A percentile compares a stretch with the other conserved stretches of the same genome.
These are phyloP conservation scores for Kuraishia piskuri DNA, from an alignment of 805 yeast species.

Conservation along the genomic window DNA sequence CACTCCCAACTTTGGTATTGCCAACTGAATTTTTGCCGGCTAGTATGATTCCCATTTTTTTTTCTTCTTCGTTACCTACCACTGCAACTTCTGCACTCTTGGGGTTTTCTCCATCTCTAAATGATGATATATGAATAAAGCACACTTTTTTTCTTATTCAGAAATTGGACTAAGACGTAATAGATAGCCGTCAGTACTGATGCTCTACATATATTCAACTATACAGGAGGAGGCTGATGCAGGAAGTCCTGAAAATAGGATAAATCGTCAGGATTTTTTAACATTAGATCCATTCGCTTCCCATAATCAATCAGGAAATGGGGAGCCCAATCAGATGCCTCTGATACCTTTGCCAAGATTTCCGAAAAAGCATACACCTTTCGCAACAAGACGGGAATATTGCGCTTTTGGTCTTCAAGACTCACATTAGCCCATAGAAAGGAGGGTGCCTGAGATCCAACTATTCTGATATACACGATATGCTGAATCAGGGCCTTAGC, in stretches of 20 bases:
- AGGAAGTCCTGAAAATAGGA: not conserved
- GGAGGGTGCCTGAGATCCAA: not conserved
- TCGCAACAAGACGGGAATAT: not conserved
- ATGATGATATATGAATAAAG: not conserved
- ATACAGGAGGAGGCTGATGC: not conserved
- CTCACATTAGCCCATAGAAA: not conserved
- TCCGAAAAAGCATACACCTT: not conserved
- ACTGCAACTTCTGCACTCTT: not conserved
- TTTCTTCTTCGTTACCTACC: not conserved
- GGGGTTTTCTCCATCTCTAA: not conserved
- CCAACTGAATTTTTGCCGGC: not conserved
- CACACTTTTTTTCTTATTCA: too few species aligned
- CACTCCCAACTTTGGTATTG: constrained; percentile 22
- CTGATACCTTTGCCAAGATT: not conserved
- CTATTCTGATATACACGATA: not conserved
- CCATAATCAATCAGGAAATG: not conserved
- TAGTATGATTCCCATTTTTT: not conserved
- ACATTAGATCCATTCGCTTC: not conserved
- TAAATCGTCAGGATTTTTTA: not conserved
- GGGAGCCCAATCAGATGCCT: not conserved
- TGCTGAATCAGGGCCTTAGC: not conserved
- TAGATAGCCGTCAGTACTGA: too few species aligned
- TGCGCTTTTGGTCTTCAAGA: not conserved
- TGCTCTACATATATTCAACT: too few species aligned
- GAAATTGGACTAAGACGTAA: too few species aligned